phyloP scores from a whole-genome alignment of 805 yeast genomes.

The Yarrowia bubula region DNA sequence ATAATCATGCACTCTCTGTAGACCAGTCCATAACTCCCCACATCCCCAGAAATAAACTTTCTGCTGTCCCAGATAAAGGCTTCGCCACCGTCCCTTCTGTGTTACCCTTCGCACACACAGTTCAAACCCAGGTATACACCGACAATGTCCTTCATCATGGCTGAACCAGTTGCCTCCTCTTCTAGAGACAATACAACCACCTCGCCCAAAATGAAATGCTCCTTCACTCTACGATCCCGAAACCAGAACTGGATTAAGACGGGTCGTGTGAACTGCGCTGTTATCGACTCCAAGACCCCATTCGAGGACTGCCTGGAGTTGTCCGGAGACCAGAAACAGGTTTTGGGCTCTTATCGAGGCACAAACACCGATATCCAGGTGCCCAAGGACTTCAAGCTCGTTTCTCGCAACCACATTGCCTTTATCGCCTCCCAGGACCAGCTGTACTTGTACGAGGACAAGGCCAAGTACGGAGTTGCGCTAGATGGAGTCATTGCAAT shows the following conservation, averaged over 20 bases:
- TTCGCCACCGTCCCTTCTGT: neutral
- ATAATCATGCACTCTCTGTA: neutral
- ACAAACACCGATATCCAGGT: neutral
- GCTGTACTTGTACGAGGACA: neutral
- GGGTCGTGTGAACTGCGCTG: neutral
- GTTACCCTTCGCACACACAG: neutral
- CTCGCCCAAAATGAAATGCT: neutral
- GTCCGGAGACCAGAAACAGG: neutral
- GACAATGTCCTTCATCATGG: neutral
- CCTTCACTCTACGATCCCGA: neutral
- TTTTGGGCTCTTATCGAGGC: neutral
- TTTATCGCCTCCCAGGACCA: neutral
- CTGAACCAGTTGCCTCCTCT: neutral
- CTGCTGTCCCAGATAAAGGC: neutral
- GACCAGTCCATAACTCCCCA: neutral
- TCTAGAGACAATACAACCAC: neutral
- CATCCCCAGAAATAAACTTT: neutral
- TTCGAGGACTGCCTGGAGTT: neutral
- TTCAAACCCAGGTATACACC: neutral
- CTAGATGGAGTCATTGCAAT: neutral
- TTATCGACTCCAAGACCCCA: neutral
- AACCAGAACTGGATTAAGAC: neutral
- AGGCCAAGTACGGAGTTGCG: conserved; percentile 13
- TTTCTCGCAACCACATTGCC: neutral
- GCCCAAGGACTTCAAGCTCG: neutral